Percentiles rank a stretch among this genome's conserved stretches.
phyloP scores from a whole-genome alignment of 2,329 filamentous ascomycete species.

The Cladorrhinum sp. region DNA sequence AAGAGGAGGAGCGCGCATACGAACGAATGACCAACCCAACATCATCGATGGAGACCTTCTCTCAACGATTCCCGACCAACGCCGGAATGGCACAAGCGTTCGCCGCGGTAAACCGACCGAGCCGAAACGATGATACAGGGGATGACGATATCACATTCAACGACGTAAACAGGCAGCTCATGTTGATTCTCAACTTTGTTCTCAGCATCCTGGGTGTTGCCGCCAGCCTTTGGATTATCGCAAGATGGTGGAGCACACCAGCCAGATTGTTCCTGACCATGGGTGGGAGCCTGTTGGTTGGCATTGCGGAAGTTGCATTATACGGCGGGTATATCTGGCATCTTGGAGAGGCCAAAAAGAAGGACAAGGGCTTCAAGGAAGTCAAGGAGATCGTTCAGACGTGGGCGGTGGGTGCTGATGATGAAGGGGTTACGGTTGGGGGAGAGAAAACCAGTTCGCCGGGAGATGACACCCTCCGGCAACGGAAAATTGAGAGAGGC shows the following conservation, averaged over 20 bases:
- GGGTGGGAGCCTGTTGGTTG: slow-evolving; percentile 66
- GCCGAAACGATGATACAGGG: slow-evolving; percentile 43
- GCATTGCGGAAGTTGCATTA: slow-evolving; percentile 72
- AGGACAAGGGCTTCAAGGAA: slow-evolving; percentile 59
- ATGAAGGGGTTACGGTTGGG: slow-evolving; percentile 26
- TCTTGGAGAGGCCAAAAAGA: slow-evolving; percentile 64
- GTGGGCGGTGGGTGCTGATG: slow-evolving; percentile 58
- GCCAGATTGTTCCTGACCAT: slow-evolving; percentile 68
- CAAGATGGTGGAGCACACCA: slow-evolving; percentile 71
- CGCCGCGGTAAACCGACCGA: slow-evolving; percentile 51
- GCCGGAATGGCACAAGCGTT: slow-evolving; percentile 50
- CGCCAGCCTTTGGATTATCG: slow-evolving; percentile 73
- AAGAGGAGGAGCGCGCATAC: slow-evolving; percentile 81
- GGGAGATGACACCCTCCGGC: slow-evolving; percentile 19
- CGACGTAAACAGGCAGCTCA: slow-evolving; percentile 76
- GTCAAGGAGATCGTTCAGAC: slow-evolving; percentile 67
- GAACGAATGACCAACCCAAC: slow-evolving; percentile 70
- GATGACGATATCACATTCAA: slow-evolving; percentile 64
- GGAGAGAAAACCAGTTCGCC: background rate
- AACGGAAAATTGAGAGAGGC: slow-evolving; percentile 17
- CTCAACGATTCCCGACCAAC: slow-evolving; percentile 52
- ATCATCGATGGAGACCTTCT: slow-evolving; percentile 54
- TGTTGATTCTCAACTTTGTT: slow-evolving; percentile 85
- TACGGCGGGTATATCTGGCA: slow-evolving; percentile 74
- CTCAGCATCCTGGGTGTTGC: slow-evolving; percentile 79